Base-by-base conservation (phyloP, 495 filamentous ascomycete species). In the Collariella sp. region DNA sequence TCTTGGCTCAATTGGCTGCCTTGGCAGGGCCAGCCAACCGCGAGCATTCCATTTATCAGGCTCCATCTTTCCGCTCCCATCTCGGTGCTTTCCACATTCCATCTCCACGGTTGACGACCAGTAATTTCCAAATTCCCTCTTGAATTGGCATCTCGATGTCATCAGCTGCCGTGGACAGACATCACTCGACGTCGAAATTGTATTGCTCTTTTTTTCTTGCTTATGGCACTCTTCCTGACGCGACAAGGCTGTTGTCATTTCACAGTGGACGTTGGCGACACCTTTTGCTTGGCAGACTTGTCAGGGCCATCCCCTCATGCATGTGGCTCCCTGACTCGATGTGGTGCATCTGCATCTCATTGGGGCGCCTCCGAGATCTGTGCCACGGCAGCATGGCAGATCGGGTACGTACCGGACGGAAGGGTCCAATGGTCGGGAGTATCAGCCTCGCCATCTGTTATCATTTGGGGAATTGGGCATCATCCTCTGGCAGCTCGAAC, bases 311-410 rank as follows among this genome's bases (percentile, higher is more conserved):
- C 57, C 58, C 52, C 57, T 60, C 48, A 23, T 53, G 56, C 63
- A 67, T 64, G 63, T 67, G 65, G 51, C 48, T 56, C 35, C 58
- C 58, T 66, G 62, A 64, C 65, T 62, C 58, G 62, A 50, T 29
- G 34, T 16, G 24, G 34, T 48, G 50, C 16, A 24, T 39, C 19
- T 44, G 19, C 46, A 41, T 20, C 12, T 54, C 46, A 62, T 62
- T 62, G 57, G 55, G 26, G 35, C 50, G 31, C 18, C 46, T 16
- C 42, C 13, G 7, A 43, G 45, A 60, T 56, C 38, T 44, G 12
- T 40, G 47, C 12, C 22, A 24, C 39, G 38, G 39, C 16, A 22
- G 52, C 40, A 56, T 54, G 40, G 49, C 22, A 46, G 50, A 35
- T 41, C 33, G 5, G 52, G 52, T 54, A 54, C 51, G 51, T 54